A percentile compares a stretch with the other conserved stretches of the same genome.
Conservation (phyloP, 495 filamentous ascomycete species). For the Neurospora pannonica region DNA sequence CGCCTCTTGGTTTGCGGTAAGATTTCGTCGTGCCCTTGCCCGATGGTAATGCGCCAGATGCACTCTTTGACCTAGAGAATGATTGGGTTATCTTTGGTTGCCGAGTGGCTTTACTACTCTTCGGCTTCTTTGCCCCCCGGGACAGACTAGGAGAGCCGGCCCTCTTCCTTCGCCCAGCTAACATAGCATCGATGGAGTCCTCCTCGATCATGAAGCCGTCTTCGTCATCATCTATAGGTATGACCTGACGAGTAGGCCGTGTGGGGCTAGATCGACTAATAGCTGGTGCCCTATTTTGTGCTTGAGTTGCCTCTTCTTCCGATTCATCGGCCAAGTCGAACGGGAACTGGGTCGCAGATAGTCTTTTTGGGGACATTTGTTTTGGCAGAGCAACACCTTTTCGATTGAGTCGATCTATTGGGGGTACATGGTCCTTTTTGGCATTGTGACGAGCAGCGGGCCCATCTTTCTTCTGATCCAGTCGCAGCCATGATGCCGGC, state of each 20-base stretch:
- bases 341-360: slow-evolving; percentile 19
- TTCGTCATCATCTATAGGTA: slow-evolving; percentile 19
- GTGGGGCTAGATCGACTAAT: neutral
- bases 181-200: slow-evolving; percentile 46
- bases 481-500: slow-evolving; percentile 80
- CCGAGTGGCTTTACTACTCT: slow-evolving; percentile 20
- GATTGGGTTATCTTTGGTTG: slow-evolving; percentile 40
- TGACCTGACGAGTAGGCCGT: slow-evolving; percentile 1
- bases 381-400: slow-evolving; percentile 47
- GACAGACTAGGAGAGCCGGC: slow-evolving; percentile 7
- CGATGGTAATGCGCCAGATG: neutral
- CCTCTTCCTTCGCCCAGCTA: slow-evolving; percentile 31
- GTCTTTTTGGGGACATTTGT: slow-evolving; percentile 15
- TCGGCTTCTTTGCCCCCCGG: slow-evolving; percentile 11
- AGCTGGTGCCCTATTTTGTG: neutral
- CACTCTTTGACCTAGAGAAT: slow-evolving; percentile 22
- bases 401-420: slow-evolving; percentile 25
- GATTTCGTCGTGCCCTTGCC: neutral
- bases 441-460: slow-evolving; percentile 17
- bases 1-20: neutral
- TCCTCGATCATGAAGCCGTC: slow-evolving; percentile 40
- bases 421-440: slow-evolving; percentile 30
- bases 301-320: slow-evolving; percentile 14
- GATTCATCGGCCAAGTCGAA: slow-evolving; percentile 42
- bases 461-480: slow-evolving; percentile 46